Evolutionary conservation across 495 filamentous ascomycete species (phyloP), one percentile per base, ranked within the genome.

Genomic region (Penicillium robsamsonii): DNA sequence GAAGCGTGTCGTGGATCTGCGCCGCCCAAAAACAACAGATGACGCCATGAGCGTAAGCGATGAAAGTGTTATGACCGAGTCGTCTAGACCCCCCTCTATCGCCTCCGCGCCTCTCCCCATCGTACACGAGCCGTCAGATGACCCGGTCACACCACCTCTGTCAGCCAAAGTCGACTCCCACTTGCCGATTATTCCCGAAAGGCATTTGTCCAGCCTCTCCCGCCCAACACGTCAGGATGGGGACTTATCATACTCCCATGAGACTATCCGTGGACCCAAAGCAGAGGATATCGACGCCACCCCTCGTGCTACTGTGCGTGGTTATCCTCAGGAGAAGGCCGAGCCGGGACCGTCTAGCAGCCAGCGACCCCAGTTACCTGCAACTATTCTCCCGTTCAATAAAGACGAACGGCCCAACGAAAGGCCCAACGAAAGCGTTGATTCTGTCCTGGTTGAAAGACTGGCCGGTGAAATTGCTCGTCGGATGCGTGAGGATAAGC

Each of bases 1-100:
- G 81, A 92, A 84, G 57, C 83, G 94, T n/a, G 89, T 98, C 29
- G 91, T 98, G 55, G 92, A 97, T 67, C 73, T 98, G 42, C 87
- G 92, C 6, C 83, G 81, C 56, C 79, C 81, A 38, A 84, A 80
- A 66, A 70, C 80, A n/a, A 72, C 74, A 17, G 74, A 75, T 40
- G 79, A 82, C 33, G 76, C 78, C n/a, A 79, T 84, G 58, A 81
- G 78, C 50, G 73, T 76, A 18, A 82, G 79, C 66, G 80, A 78
- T 47, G 80, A 79, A 29, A 77, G 72, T 54, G 63, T 71, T 6
- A 63, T 73, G 22, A 75, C 75, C 29, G 75, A 74, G 42, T 68
- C 70, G 2, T 68, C 65, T 18, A 67, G 70, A 43, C 62, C 75
- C 18, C 72, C 71, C 4, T 76, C 75, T 2, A 70, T 78, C 25